These are phyloP conservation scores for Uncinocarpus reesii DNA, from an alignment of 2,329 filamentous ascomycete genomes.

Conservation along the genomic window DNA sequence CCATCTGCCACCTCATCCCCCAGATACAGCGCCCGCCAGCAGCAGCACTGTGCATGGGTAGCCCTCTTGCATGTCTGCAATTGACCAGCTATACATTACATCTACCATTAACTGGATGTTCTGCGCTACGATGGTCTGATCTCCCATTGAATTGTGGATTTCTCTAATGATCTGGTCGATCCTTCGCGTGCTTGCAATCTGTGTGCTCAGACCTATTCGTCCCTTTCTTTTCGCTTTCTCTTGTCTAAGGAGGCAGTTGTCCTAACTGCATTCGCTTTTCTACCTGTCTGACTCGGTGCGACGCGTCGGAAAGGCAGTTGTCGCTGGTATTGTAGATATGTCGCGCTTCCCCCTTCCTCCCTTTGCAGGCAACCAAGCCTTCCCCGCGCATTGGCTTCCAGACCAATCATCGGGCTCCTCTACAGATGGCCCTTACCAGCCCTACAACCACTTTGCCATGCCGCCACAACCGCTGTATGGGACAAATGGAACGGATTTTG, in stretches of 20 bases:
- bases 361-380: conserved; percentile 31
- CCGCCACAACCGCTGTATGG: conserved; percentile 20
- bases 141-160: not conserved
- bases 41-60: not conserved
- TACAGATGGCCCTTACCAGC: conserved; percentile 22
- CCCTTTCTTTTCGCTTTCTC: not conserved
- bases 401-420: conserved; percentile 20
- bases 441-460: conserved; percentile 22
- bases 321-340: conserved; percentile 18
- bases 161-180: not conserved
- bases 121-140: not conserved
- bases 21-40: not conserved
- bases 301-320: not conserved
- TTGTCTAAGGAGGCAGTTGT: not conserved
- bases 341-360: conserved; percentile 40
- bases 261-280: not conserved
- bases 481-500: conserved; percentile 20
- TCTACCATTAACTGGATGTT: not conserved
- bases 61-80: not conserved
- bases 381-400: conserved; percentile 31
- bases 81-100: not conserved
- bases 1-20: not conserved
- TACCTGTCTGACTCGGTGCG: not conserved
- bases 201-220: not conserved
- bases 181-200: not conserved